Percentiles rank a stretch among this genome's conserved stretches.
These are phyloP conservation scores for Aspergillus tubingensis DNA, from an alignment of 2,329 filamentous ascomycete species.

Conservation along the genomic window DNA sequence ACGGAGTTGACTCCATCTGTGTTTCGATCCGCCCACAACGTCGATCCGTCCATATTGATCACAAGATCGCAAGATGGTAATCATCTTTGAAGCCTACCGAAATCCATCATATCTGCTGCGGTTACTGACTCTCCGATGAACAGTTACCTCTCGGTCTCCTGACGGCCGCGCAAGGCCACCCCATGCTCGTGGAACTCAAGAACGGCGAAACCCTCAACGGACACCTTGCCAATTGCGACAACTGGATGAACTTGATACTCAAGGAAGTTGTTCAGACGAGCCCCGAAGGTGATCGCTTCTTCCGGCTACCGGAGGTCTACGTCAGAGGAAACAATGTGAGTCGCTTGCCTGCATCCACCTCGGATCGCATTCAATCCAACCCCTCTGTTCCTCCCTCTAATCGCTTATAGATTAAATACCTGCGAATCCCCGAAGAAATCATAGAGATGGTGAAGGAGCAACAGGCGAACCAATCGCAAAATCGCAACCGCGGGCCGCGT, in stretches of 20 bases:
- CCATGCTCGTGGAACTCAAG: conserved; percentile 97
- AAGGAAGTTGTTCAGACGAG: conserved; percentile 97
- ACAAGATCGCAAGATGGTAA: neutral
- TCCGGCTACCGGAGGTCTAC: conserved; percentile 88
- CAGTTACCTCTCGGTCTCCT: conserved; percentile 75
- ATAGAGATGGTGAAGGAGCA: conserved; percentile 92
- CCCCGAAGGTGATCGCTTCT: conserved; percentile 91
- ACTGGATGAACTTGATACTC: conserved; percentile 98
- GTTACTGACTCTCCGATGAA: neutral
- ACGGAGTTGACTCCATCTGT: neutral
- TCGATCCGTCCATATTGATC: conserved; percentile 1
- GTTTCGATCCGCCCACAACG: neutral
- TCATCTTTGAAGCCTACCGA: neutral
- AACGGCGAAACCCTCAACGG: conserved; percentile 97
- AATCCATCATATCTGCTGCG: neutral
- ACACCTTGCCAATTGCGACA: conserved; percentile 94
- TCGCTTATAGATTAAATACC: conserved; percentile 82
- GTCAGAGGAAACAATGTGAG: conserved; percentile 95
- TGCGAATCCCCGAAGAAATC: conserved; percentile 94
- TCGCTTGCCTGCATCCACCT: conserved; percentile 18
- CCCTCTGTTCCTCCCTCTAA: conserved; percentile 2
- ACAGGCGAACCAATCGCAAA: conserved; percentile 67
- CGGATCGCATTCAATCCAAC: neutral
- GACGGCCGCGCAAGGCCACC: conserved; percentile 94
- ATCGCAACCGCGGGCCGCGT: conserved; percentile 43